Percentiles rank a stretch among this genome's conserved stretches.
These are phyloP conservation scores for Orobanche coerulescens DNA, from an alignment of 257 asterid species.

Conservation along the genomic window DNA sequence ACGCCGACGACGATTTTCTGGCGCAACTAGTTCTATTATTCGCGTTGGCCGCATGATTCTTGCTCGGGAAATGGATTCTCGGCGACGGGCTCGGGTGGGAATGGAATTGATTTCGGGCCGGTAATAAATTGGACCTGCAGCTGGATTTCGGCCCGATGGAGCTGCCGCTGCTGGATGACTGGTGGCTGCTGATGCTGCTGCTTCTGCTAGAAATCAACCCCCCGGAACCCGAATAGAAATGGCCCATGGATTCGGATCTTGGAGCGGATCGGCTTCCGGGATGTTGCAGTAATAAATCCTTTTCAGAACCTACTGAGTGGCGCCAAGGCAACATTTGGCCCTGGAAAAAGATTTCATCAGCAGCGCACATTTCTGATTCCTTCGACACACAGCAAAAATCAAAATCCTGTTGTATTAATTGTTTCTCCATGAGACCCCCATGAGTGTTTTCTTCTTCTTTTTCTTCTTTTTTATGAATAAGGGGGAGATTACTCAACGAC, in stretches of 20 bases:
- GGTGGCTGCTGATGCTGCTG: slow-evolving; percentile 65
- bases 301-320: slow-evolving; percentile 45
- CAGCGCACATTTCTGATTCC: slow-evolving; percentile 69
- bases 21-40: neutral
- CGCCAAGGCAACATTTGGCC: slow-evolving; percentile 78
- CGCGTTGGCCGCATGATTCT: slow-evolving; percentile 4
- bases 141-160: slow-evolving; percentile 19
- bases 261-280: slow-evolving; percentile 21
- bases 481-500: slow-evolving; percentile 78
- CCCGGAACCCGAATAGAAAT: slow-evolving; percentile 27
- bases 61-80: slow-evolving; percentile 31
- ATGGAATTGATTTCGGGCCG: slow-evolving; percentile 46
- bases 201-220: slow-evolving; percentile 46
- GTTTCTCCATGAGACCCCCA: neutral
- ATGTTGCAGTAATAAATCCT: slow-evolving; percentile 9
- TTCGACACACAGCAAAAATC: slow-evolving; percentile 42
- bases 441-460: neutral
- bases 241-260: slow-evolving; percentile 61
- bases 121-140: slow-evolving; percentile 24
- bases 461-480: slow-evolving; percentile 27
- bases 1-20: slow-evolving; percentile 25
- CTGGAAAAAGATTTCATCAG: slow-evolving; percentile 68
- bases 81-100: slow-evolving; percentile 94
- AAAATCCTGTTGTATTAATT: slow-evolving; percentile 48
- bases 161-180: slow-evolving; percentile 50